Evolutionary conservation across 75 land plant genomes (phyloP).

Genomic region (Isoetes taiwanensis): DNA sequence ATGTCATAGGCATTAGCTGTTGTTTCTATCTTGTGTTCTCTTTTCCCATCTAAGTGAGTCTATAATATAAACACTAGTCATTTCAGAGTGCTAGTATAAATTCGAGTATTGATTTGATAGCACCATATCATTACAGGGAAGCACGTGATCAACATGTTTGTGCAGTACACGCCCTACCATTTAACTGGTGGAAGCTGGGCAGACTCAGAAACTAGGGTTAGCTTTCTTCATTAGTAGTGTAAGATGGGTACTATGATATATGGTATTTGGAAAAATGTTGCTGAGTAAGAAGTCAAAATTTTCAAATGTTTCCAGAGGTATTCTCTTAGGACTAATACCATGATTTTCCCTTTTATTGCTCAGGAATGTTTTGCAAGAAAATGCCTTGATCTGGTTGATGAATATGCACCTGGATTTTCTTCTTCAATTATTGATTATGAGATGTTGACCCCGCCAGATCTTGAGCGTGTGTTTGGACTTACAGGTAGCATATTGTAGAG

Average conservation of each 20-base stretch:
- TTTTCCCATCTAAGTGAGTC: too few species aligned
- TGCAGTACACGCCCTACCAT: constrained; percentile 89
- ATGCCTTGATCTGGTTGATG: constrained; percentile 82
- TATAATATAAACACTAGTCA: too few species aligned
- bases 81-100: too few species aligned
- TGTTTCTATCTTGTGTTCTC: too few species aligned
- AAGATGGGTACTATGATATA: too few species aligned
- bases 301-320: too few species aligned
- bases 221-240: too few species aligned
- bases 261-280: too few species aligned
- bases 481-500: constrained; percentile 50
- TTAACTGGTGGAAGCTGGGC: constrained; percentile 74
- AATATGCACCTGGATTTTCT: constrained; percentile 99
- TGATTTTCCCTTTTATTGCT: not conserved
- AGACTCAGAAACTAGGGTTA: constrained; percentile 54
- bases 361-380: constrained; percentile 73
- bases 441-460: constrained; percentile 96
- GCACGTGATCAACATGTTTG: constrained; percentile 79
- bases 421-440: constrained; percentile 86
- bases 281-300: too few species aligned
- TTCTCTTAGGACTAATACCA: not conserved
- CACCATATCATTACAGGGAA: constrained; percentile 39
- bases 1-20: too few species aligned
- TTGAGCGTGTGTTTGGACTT: constrained; percentile 72
- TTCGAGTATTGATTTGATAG: too few species aligned